Percentiles rank a stretch among this genome's conserved stretches.
Conservation (phyloP, 768 basidiomycete species). For the Mycena leptocephala region DNA sequence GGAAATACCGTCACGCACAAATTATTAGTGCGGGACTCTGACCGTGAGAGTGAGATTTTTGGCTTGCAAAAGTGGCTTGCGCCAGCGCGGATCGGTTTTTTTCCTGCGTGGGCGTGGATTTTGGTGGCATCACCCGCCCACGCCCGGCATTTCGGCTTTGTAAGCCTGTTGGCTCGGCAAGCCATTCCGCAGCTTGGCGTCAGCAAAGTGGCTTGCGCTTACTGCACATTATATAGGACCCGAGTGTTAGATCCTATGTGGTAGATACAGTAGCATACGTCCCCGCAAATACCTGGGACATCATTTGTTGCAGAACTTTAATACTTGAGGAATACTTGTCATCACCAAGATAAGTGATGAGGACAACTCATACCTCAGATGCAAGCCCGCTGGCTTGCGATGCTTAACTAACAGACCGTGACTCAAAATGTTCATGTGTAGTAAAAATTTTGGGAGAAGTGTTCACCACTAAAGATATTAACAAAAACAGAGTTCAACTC, state of each 20-base stretch:
- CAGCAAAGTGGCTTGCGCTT: slow-evolving; percentile 14
- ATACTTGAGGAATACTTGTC: neutral
- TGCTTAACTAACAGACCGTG: neutral
- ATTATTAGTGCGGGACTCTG: no score
- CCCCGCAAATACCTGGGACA: neutral
- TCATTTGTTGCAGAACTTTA: no score
- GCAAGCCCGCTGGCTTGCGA: slow-evolving; percentile 1
- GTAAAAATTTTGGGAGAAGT: neutral
- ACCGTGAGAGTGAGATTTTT: no score
- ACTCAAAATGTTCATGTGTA: neutral
- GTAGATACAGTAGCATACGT: neutral
- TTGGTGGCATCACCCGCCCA: no score
- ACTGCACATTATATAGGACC: no score
- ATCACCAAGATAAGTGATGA: neutral
- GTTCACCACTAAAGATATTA: neutral
- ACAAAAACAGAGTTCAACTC: slow-evolving; percentile 2
- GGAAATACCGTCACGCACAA: no score
- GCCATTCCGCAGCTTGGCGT: no score
- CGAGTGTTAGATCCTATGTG: neutral
- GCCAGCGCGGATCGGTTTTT: no score
- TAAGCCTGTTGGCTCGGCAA: no score
- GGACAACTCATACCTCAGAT: slow-evolving; percentile 3
- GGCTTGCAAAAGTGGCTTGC: no score
- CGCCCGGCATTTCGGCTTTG: no score
- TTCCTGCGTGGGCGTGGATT: no score